Conservation (phyloP, 2,329 filamentous ascomycete genomes). For the Trichoderma oligosporum region DNA sequence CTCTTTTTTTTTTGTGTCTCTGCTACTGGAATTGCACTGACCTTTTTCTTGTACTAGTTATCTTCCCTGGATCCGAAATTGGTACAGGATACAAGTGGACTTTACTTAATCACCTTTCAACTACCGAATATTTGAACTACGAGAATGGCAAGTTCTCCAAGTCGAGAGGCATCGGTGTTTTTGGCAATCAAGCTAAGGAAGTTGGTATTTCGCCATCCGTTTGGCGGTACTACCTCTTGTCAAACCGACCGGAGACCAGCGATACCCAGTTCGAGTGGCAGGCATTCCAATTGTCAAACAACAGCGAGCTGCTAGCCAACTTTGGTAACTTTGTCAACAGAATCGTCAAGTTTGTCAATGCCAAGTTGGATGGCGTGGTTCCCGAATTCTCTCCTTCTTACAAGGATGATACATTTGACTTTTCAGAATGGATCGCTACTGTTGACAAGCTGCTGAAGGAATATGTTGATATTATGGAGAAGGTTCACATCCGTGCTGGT, state of each 20-base stretch:
- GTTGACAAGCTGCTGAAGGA: conserved; percentile 59
- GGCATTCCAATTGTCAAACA: conserved; percentile 78
- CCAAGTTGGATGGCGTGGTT: conserved; percentile 68
- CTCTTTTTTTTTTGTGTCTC: too few species aligned
- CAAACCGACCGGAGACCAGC: conserved; percentile 76
- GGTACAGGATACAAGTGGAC: conserved; percentile 86
- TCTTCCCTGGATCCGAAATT: conserved; percentile 84
- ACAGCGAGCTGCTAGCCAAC: conserved; percentile 79
- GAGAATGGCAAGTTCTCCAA: conserved; percentile 92
- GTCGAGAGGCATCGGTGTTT: conserved; percentile 83
- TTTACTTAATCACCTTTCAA: conserved; percentile 80
- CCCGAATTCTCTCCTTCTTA: conserved; percentile 57
- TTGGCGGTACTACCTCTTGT: conserved; percentile 90
- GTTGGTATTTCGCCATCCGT: conserved; percentile 81
- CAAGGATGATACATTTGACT: conserved; percentile 52
- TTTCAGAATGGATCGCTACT: conserved; percentile 23
- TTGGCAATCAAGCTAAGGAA: conserved; percentile 83
- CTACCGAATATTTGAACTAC: conserved; percentile 83
- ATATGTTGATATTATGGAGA: conserved; percentile 66
- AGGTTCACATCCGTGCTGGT: conserved; percentile 65
- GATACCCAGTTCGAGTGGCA: conserved; percentile 91
- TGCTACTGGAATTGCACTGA: background rate
- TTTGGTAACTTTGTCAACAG: conserved; percentile 72
- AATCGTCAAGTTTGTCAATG: conserved; percentile 70
- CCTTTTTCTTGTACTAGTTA: conserved; percentile 32